These are phyloP conservation scores for Fusarium duplospermum DNA, from an alignment of 2,329 filamentous ascomycete genomes.

Conservation along the genomic window DNA sequence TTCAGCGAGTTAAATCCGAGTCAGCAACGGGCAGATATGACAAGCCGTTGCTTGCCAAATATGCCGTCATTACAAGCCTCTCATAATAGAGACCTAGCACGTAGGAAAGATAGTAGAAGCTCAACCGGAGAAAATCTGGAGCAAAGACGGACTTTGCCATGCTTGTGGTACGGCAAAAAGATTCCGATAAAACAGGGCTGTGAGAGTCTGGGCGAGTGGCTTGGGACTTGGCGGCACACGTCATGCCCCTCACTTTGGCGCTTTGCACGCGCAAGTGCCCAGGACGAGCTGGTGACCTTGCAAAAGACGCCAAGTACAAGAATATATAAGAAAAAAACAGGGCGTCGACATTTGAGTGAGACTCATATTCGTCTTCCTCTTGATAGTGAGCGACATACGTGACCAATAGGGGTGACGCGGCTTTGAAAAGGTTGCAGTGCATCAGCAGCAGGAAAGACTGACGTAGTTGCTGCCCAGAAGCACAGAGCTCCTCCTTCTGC, in stretches of 20 bases:
- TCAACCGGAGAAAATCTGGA: background rate
- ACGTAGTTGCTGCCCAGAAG: constrained; percentile 26
- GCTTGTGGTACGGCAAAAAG: constrained; percentile 33
- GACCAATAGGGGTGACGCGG: background rate
- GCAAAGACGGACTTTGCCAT: constrained; percentile 10
- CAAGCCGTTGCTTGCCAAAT: background rate
- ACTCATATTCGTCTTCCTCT: background rate
- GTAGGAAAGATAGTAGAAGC: background rate
- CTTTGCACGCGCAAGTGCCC: constrained; percentile 32
- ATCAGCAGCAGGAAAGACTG: constrained; percentile 10
- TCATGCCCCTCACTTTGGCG: constrained; percentile 45
- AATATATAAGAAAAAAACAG: constrained; percentile 1
- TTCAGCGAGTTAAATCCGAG: constrained; percentile 14
- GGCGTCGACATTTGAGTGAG: background rate
- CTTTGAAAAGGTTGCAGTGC: background rate
- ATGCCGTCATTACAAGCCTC: background rate
- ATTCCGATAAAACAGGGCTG: constrained; percentile 44
- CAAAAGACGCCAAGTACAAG: constrained; percentile 11
- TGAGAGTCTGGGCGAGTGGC: constrained; percentile 44
- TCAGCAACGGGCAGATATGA: background rate
- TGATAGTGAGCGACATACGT: constrained; percentile 13
- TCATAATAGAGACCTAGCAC: background rate
- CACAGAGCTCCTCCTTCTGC: background rate
- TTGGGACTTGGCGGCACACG: constrained; percentile 47
- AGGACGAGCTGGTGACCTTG: constrained; percentile 17